phyloP scores from a whole-genome alignment of 2,329 filamentous ascomycete genomes.

The Phialophora verrucosa region DNA sequence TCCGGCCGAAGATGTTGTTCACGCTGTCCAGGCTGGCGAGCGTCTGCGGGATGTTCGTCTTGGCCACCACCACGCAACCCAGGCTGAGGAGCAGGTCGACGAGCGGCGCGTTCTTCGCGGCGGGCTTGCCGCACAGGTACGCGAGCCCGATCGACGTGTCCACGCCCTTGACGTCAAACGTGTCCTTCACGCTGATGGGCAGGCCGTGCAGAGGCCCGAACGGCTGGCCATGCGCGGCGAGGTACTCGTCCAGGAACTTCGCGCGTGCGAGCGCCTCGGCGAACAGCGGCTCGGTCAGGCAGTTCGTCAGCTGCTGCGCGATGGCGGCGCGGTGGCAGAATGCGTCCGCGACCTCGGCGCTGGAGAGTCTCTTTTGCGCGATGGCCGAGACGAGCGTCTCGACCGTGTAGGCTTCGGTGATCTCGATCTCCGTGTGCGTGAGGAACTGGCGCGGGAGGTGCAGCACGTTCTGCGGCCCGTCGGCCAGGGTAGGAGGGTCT shows the following conservation, averaged over 20 bases:
- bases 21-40: constrained; percentile 62
- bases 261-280: constrained; percentile 46
- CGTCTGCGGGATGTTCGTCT: constrained; percentile 71
- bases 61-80: constrained; percentile 71
- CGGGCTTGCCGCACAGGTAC: constrained; percentile 65
- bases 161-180: constrained; percentile 52
- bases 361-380: constrained; percentile 44
- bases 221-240: constrained; percentile 40
- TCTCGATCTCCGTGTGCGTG: constrained; percentile 58
- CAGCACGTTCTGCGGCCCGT: constrained; percentile 47
- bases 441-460: constrained; percentile 60
- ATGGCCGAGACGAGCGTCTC: constrained; percentile 47
- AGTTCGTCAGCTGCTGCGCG: constrained; percentile 43
- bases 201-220: constrained; percentile 50
- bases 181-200: constrained; percentile 47
- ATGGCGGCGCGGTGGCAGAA: constrained; percentile 57
- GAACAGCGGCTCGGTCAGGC: constrained; percentile 50
- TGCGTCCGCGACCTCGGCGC: constrained; percentile 57
- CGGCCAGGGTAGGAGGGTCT: constrained; percentile 31
- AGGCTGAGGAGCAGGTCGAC: constrained; percentile 63
- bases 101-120: constrained; percentile 60
- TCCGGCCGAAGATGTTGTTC: constrained; percentile 64
- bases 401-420: constrained; percentile 61
- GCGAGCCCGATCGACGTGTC: constrained; percentile 65
- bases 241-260: constrained; percentile 46